A percentile compares a stretch with the other conserved stretches of the same genome.
Evolutionary conservation across 2,329 filamentous ascomycete species (phyloP).

Genomic region (Phyllosticta ampelicida): DNA sequence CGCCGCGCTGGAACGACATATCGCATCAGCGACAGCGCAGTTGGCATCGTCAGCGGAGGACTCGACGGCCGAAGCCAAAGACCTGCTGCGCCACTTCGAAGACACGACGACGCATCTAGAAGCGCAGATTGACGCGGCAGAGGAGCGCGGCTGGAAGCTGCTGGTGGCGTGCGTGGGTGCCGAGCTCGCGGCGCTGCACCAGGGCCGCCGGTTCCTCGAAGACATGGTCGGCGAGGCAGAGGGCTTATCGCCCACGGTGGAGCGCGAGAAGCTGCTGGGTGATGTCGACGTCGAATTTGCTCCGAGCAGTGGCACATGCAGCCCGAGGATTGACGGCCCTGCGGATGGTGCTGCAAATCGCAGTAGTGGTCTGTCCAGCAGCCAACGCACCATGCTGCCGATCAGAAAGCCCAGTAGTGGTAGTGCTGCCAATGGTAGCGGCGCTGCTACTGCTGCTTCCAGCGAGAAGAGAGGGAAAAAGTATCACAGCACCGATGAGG

Average conservation of each 20-base stretch:
- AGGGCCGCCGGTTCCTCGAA: slow-evolving; percentile 49
- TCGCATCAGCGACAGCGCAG: slow-evolving; percentile 44
- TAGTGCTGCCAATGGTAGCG: slow-evolving; percentile 10
- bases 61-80: slow-evolving; percentile 15
- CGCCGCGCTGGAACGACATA: slow-evolving; percentile 52
- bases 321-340: slow-evolving; percentile 6
- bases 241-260: slow-evolving; percentile 16
- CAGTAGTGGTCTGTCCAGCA: slow-evolving; percentile 6
- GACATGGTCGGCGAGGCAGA: slow-evolving; percentile 15
- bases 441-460: not conserved
- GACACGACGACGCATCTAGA: slow-evolving; percentile 46
- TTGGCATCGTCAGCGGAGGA: slow-evolving; percentile 20
- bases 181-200: slow-evolving; percentile 55
- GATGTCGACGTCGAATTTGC: slow-evolving; percentile 9
- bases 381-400: slow-evolving; percentile 8
- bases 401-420: slow-evolving; percentile 11
- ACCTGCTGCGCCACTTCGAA: slow-evolving; percentile 45
- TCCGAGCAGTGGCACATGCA: slow-evolving; percentile 9
- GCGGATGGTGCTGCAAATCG: not conserved
- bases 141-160: slow-evolving; percentile 59
- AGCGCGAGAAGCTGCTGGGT: slow-evolving; percentile 4
- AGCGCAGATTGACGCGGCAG: slow-evolving; percentile 43
- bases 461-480: slow-evolving; percentile 9
- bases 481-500: slow-evolving; percentile 32
- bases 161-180: slow-evolving; percentile 67